These are phyloP conservation scores for Coniosporium apollinis DNA, from an alignment of 495 filamentous ascomycete genomes.

Conservation along the genomic window DNA sequence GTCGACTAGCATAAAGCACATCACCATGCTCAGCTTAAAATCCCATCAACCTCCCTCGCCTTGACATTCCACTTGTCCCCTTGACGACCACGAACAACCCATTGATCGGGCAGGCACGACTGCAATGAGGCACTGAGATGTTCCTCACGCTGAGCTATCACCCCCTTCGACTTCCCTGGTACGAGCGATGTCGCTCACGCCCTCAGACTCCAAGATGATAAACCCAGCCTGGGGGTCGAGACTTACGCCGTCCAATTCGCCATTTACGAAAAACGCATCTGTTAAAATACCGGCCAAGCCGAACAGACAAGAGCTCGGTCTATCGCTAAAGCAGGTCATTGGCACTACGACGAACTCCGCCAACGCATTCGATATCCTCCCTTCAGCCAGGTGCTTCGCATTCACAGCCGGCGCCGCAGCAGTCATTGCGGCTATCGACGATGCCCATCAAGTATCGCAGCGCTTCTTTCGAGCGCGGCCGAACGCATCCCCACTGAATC, in stretches of 20 bases:
- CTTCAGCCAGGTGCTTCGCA: slow-evolving; percentile 55
- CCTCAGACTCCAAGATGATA: slow-evolving; percentile 33
- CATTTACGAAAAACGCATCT: slow-evolving; percentile 32
- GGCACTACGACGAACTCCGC: slow-evolving; percentile 73
- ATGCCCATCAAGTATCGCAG: slow-evolving; percentile 53
- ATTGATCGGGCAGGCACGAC: no score
- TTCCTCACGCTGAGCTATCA: slow-evolving; percentile 6
- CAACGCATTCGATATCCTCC: slow-evolving; percentile 70
- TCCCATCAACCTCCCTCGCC: no score
- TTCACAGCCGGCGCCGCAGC: slow-evolving; percentile 89
- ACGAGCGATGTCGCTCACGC: slow-evolving; percentile 26
- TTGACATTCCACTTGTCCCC: no score
- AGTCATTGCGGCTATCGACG: slow-evolving; percentile 68
- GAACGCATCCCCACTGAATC: slow-evolving; percentile 50
- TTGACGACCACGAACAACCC: no score
- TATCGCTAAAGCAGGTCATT: slow-evolving; percentile 69
- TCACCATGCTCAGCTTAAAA: no score
- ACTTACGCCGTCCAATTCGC: slow-evolving; percentile 67
- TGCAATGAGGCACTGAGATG: slow-evolving; percentile 15
- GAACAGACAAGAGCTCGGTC: slow-evolving; percentile 28
- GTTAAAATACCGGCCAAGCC: slow-evolving; percentile 42
- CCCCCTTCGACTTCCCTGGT: slow-evolving; percentile 12
- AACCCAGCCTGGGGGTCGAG: slow-evolving; percentile 38
- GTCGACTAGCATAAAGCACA: no score
- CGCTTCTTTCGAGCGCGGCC: slow-evolving; percentile 83